Conservation (phyloP, 1,139 yeast species). For the Suhomyces bribrorum region DNA sequence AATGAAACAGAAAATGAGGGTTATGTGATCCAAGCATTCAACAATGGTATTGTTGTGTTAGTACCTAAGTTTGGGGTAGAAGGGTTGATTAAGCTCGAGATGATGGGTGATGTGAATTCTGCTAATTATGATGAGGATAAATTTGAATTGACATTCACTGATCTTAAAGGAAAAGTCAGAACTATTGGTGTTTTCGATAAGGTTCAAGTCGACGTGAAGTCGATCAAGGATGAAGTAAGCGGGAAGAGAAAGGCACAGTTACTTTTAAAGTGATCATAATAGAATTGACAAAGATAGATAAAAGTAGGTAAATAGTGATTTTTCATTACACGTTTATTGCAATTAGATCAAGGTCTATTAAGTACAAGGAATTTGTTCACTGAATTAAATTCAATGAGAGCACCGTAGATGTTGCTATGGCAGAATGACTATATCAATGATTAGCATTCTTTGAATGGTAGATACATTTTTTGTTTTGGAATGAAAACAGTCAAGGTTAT, state of each 20-base stretch:
- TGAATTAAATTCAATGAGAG: no score
- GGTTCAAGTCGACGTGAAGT: conserved; percentile 77
- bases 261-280: conserved; percentile 41
- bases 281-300: background rate
- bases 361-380: no score
- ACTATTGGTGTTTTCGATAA: conserved; percentile 78
- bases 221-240: conserved; percentile 80
- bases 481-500: background rate
- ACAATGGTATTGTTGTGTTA: conserved; percentile 90
- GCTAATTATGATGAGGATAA: conserved; percentile 78
- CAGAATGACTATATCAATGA: no score
- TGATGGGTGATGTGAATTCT: conserved; percentile 62
- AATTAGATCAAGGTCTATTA: no score
- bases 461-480: background rate
- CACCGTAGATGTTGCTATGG: no score
- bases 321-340: no score
- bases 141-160: conserved; percentile 63
- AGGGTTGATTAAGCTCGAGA: conserved; percentile 82
- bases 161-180: conserved; percentile 43
- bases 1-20: conserved; percentile 80
- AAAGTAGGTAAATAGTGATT: no score
- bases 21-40: conserved; percentile 86
- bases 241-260: conserved; percentile 93
- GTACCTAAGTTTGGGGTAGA: conserved; percentile 99
- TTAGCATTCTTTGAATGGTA: no score